Percentiles rank a stretch among this genome's conserved stretches.
These are phyloP conservation scores for Podospora bellae-mahoneyi DNA, from an alignment of 495 filamentous ascomycete genomes.

Conservation along the genomic window DNA sequence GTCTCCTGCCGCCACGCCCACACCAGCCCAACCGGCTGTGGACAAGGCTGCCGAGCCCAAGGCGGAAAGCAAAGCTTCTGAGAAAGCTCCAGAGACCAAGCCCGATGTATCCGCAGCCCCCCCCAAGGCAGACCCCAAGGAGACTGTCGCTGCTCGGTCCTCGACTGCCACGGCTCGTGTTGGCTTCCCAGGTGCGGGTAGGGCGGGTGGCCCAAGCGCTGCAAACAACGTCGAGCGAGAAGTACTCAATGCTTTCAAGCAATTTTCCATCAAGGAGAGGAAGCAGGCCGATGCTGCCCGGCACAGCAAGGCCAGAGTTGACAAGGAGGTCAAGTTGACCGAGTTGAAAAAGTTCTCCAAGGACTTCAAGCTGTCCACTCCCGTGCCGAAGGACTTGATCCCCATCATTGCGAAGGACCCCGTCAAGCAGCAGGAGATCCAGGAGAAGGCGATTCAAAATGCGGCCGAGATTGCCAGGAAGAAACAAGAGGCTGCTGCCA, in stretches of 20 bases:
- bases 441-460: constrained; percentile 74
- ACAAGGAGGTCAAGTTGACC: constrained; percentile 85
- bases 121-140: constrained; percentile 33
- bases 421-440: constrained; percentile 84
- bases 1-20: constrained; percentile 12
- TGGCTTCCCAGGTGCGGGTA: constrained; percentile 34
- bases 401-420: constrained; percentile 95
- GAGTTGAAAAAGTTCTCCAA: constrained; percentile 93
- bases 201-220: constrained; percentile 54
- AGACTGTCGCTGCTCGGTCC: constrained; percentile 28
- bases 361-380: constrained; percentile 88
- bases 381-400: constrained; percentile 87
- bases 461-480: constrained; percentile 54
- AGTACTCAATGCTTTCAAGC: constrained; percentile 73
- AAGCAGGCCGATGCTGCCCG: constrained; percentile 66
- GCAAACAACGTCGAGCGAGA: constrained; percentile 75
- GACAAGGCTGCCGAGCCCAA: constrained; percentile 33
- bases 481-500: constrained; percentile 36
- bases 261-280: constrained; percentile 61
- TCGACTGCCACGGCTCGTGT: constrained; percentile 37
- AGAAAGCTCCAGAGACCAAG: constrained; percentile 33
- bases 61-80: constrained; percentile 23
- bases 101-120: constrained; percentile 17
- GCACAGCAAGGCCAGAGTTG: constrained; percentile 67
- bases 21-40: constrained; percentile 25